phyloP scores from a whole-genome alignment of 768 basidiomycete species.

The Panaeolus cyanescens region DNA sequence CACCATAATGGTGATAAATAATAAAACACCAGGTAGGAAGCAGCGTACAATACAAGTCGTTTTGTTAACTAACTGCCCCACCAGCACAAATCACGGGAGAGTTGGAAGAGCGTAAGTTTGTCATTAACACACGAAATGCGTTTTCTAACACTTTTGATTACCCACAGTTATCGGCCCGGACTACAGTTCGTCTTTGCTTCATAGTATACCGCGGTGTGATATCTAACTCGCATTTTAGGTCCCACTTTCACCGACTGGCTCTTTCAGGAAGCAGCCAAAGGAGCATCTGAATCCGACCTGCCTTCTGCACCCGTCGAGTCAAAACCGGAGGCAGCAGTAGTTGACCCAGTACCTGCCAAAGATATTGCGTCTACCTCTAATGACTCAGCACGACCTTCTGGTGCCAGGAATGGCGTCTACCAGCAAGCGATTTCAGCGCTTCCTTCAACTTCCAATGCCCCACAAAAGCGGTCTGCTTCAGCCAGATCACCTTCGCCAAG shows the following conservation, averaged over 20 bases:
- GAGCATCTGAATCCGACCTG: slow-evolving; percentile 53
- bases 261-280: slow-evolving; percentile 78
- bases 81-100: slow-evolving; percentile 86
- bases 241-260: slow-evolving; percentile 87
- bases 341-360: slow-evolving; percentile 30
- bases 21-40: slow-evolving; percentile 73
- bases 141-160: slow-evolving; percentile 11
- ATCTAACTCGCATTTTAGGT: slow-evolving; percentile 44
- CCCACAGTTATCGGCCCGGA: slow-evolving; percentile 73
- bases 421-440: slow-evolving; percentile 73
- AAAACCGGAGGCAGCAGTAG: slow-evolving; percentile 32
- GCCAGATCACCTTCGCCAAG: slow-evolving; percentile 68
- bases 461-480: slow-evolving; percentile 66
- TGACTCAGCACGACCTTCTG: slow-evolving; percentile 45
- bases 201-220: slow-evolving; percentile 9
- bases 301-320: slow-evolving; percentile 38
- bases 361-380: slow-evolving; percentile 28
- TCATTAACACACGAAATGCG: slow-evolving; percentile 1
- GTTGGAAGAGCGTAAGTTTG: slow-evolving; percentile 72
- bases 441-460: slow-evolving; percentile 46
- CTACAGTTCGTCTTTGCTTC: slow-evolving; percentile 54
- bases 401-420: slow-evolving; percentile 61
- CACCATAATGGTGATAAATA: slow-evolving; percentile 93
- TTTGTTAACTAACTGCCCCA: slow-evolving; percentile 16
- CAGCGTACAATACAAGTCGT: neutral